These are phyloP conservation scores for Rhodocollybia butyracea DNA, from an alignment of 768 basidiomycete genomes.

Conservation along the genomic window DNA sequence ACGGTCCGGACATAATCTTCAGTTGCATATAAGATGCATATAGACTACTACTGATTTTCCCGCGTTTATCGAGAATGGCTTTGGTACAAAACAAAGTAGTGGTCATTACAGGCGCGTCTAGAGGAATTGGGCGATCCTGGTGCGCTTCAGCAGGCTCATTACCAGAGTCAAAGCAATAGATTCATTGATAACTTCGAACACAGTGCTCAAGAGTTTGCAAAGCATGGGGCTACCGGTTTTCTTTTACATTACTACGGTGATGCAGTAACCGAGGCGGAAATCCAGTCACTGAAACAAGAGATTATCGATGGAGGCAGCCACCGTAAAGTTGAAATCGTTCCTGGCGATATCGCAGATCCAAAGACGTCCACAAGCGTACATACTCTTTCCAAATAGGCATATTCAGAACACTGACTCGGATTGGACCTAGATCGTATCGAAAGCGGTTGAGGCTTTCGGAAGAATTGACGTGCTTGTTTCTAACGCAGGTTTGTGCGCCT, in stretches of 20 bases:
- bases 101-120: slow-evolving; percentile 69
- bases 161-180: not conserved
- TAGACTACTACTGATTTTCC: not conserved
- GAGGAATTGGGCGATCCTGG: slow-evolving; percentile 73
- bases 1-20: too few species aligned
- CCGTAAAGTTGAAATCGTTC: slow-evolving; percentile 4
- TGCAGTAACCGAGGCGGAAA: slow-evolving; percentile 46
- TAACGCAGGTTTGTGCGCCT: slow-evolving; percentile 26
- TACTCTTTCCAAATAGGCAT: slow-evolving; percentile 1
- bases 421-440: slow-evolving; percentile 50
- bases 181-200: slow-evolving; percentile 9
- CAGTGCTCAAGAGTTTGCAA: slow-evolving; percentile 56
- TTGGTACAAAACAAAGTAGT: slow-evolving; percentile 56
- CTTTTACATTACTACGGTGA: slow-evolving; percentile 71
- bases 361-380: slow-evolving; percentile 54
- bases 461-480: slow-evolving; percentile 56
- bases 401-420: not conserved
- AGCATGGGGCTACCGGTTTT: slow-evolving; percentile 61
- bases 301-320: slow-evolving; percentile 32
- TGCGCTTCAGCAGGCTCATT: slow-evolving; percentile 14
- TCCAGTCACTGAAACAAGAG: slow-evolving; percentile 40
- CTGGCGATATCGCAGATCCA: slow-evolving; percentile 57
- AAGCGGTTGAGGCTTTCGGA: slow-evolving; percentile 56
- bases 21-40: too few species aligned
- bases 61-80: slow-evolving; percentile 26